Percentiles rank a stretch among this genome's conserved stretches.
Evolutionary conservation across 768 basidiomycete species (phyloP).

Genomic region (Tylopilus felleus): DNA sequence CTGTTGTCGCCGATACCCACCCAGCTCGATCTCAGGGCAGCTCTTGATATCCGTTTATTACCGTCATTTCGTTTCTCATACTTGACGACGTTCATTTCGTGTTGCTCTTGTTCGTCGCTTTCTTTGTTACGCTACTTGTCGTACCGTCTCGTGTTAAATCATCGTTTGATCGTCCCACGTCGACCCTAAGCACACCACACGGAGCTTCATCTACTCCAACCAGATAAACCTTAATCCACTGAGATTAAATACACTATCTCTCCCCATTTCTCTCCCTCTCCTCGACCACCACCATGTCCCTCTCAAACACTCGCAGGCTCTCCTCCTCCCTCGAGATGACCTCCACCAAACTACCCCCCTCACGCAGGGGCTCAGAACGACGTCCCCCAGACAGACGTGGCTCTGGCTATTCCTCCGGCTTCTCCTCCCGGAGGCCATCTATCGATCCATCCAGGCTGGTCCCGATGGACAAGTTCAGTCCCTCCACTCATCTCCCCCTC

Average conservation of each 20-base stretch:
- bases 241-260: conserved; percentile 9
- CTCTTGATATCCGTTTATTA: conserved; percentile 29
- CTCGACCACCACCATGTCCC: conserved; percentile 20
- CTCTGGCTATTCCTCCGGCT: conserved; percentile 43
- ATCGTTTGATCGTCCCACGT: conserved; percentile 7
- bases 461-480: conserved; percentile 72
- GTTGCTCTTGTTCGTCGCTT: conserved; percentile 9
- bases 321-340: conserved; percentile 32
- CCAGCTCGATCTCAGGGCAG: conserved; percentile 17
- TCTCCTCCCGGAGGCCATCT: conserved; percentile 61
- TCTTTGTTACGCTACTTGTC: conserved; percentile 10
- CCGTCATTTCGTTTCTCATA: conserved; percentile 18
- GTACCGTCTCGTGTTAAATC: conserved; percentile 1
- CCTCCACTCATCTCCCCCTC: background rate
- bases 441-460: conserved; percentile 76
- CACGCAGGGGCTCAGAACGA: conserved; percentile 46
- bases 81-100: conserved; percentile 23
- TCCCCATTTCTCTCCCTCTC: background rate
- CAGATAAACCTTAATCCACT: conserved; percentile 14
- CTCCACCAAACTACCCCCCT: conserved; percentile 28
- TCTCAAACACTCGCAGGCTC: conserved; percentile 25
- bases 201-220: background rate
- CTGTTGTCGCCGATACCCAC: conserved; percentile 11
- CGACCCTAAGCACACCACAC: background rate
- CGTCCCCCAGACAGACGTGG: conserved; percentile 44